These are phyloP conservation scores for Phallus indusiatus DNA, from an alignment of 768 basidiomycete genomes.

Conservation along the genomic window DNA sequence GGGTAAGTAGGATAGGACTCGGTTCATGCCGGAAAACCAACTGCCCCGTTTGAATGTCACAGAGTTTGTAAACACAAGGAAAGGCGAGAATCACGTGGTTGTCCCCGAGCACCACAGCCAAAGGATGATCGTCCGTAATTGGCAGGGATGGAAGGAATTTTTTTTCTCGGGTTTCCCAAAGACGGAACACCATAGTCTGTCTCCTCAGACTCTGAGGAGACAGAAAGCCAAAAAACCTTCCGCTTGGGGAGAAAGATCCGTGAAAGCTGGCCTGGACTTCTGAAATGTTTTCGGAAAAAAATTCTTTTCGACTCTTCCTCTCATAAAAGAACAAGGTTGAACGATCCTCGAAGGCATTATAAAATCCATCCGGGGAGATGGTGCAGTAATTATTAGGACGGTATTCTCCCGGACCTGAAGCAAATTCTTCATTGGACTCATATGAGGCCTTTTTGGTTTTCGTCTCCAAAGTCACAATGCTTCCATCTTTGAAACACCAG, in stretches of 20 bases:
- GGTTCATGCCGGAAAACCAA: too few species aligned
- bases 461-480: background rate
- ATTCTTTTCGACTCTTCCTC: background rate
- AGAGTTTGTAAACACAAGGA: too few species aligned
- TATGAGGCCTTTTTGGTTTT: background rate
- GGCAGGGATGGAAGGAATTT: too few species aligned
- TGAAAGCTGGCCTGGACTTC: background rate
- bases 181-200: background rate
- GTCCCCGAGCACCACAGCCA: too few species aligned
- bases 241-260: conserved; percentile 10
- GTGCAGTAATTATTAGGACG: too few species aligned
- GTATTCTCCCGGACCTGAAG: background rate
- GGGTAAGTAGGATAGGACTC: too few species aligned
- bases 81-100: too few species aligned
- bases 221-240: conserved; percentile 3
- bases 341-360: conserved; percentile 9
- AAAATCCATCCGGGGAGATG: conserved; percentile 3
- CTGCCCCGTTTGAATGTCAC: too few species aligned
- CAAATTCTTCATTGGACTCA: background rate
- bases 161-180: background rate
- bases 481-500: background rate
- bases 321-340: too few species aligned
- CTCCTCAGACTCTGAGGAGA: too few species aligned
- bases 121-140: too few species aligned
- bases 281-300: background rate